Evolutionary conservation across 2,329 filamentous ascomycete species (phyloP), one percentile per base, ranked within the genome.

Genomic region (Colletotrichum aenigma): DNA sequence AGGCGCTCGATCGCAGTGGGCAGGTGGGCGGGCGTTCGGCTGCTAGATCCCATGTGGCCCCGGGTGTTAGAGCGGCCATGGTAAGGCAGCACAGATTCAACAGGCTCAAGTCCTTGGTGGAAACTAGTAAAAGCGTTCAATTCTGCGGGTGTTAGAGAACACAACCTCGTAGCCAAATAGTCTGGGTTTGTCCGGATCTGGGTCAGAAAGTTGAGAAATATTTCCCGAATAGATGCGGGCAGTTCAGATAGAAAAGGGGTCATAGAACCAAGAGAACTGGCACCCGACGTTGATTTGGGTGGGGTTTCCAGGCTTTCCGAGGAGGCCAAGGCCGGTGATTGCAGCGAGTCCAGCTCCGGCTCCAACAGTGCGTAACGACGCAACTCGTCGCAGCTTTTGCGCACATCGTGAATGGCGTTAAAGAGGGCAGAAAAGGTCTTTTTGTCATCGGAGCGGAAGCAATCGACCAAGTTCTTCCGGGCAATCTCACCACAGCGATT

Each of bases 181-280:
- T 96, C 93, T 48, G 95, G 93, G 83, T 98, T 96, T 77, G 94
- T 96, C 79, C 96, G 93, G 77, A 98, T 91, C 84, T 95, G 92
- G 65, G 92, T 93, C 79, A 98, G 86, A 81, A 98, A 96, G 77
- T 92, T 91, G 74, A 98, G 83, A 75, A 98, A 91, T 58, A 93
- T 92, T 76, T 95, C 92, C 81, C 95, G 90, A 71, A 95, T 92
- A 77, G 94, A 92, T 72, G 91, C 88, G 67, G 96, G 94, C 66
- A 98, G 91, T 81, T 96, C 93, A 82, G 94, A 91, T 69, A 94
- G 86, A 79, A 94, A 94, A 2, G 92, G 91, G 2, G 86, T 84
- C 38, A 87, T 84, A 58, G 88, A 86, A 76, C 84, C 82, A 24
- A 86, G 81, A 70, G 86, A 85, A 70, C 87, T 87, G 52, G 81